phyloP scores from a whole-genome alignment of 2,329 filamentous ascomycete genomes.

The Xylariaceae sp. region DNA sequence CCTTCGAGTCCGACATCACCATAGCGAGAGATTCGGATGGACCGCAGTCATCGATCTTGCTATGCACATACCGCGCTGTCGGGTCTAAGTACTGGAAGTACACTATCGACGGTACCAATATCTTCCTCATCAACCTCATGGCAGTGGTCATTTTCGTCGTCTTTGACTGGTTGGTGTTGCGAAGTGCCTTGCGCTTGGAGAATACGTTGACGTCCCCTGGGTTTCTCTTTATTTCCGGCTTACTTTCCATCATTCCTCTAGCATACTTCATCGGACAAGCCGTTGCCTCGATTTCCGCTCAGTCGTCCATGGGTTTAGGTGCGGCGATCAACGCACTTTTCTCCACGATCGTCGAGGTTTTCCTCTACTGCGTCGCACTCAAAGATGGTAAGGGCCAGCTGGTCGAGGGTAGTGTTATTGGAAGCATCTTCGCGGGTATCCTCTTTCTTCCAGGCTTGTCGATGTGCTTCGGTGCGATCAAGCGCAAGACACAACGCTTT shows the following conservation, averaged over 20 bases:
- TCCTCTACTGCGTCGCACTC: slow-evolving; percentile 91
- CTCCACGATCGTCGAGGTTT: slow-evolving; percentile 95
- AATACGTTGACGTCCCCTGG: slow-evolving; percentile 74
- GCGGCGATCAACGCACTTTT: slow-evolving; percentile 98
- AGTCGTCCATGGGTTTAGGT: slow-evolving; percentile 96
- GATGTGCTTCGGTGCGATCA: slow-evolving; percentile 98
- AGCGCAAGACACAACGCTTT: slow-evolving; percentile 96
- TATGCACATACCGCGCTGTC: slow-evolving; percentile 95
- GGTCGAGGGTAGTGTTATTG: slow-evolving; percentile 94
- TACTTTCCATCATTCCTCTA: slow-evolving; percentile 90
- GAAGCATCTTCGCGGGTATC: slow-evolving; percentile 95
- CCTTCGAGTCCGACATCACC: slow-evolving; percentile 81
- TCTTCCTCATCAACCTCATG: slow-evolving; percentile 97
- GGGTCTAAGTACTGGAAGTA: slow-evolving; percentile 99
- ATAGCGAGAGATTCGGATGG: slow-evolving; percentile 66
- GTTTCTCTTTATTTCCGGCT: slow-evolving; percentile 75
- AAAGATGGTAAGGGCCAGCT: slow-evolving; percentile 87
- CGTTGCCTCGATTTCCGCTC: slow-evolving; percentile 95
- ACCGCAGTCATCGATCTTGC: slow-evolving; percentile 76
- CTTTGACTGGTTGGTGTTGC: slow-evolving; percentile 81
- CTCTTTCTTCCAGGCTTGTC: slow-evolving; percentile 90
- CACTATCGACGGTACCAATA: slow-evolving; percentile 95
- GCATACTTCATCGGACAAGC: slow-evolving; percentile 99
- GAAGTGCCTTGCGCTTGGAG: slow-evolving; percentile 61
- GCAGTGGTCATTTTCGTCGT: slow-evolving; percentile 91